A percentile compares a stretch with the other conserved stretches of the same genome.
Conservation (phyloP, 257 asterid species). For the Solanum sejunctum region DNA sequence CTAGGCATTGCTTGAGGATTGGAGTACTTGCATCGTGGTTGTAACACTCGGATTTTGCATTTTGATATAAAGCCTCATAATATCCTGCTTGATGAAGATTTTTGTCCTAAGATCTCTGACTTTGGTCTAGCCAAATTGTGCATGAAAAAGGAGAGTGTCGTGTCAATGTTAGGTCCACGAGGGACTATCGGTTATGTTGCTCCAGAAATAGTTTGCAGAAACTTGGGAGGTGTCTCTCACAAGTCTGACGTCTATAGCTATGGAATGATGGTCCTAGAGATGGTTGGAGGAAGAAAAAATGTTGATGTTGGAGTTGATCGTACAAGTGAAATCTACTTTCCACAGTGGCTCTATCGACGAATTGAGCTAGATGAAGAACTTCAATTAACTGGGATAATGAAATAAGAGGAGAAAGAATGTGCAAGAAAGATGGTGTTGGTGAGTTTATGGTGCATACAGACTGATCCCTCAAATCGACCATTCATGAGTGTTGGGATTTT, state of each 20-base stretch:
- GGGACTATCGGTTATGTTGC: not conserved
- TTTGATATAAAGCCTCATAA: constrained; percentile 26
- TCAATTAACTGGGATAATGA: not conserved
- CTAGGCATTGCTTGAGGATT: constrained; percentile 23
- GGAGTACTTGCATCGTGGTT: constrained; percentile 14
- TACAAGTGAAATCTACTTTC: constrained; percentile 8
- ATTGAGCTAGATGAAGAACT: not conserved
- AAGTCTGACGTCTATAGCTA: constrained; percentile 32
- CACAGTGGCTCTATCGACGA: constrained; percentile 12
- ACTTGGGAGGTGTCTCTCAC: constrained; percentile 8
- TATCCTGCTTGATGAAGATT: not conserved
- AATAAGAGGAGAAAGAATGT: constrained; percentile 1
- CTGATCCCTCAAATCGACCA: constrained; percentile 12
- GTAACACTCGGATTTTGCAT: not conserved
- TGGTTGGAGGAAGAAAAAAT: not conserved
- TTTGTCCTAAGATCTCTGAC: constrained; percentile 14
- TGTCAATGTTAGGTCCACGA: not conserved
- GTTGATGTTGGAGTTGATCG: not conserved
- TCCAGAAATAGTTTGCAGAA: not conserved
- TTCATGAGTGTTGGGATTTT: constrained; percentile 16
- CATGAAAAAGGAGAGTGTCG: not conserved
- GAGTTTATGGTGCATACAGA: constrained; percentile 38
- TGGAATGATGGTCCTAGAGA: not conserved
- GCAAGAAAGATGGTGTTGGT: constrained; percentile 18
- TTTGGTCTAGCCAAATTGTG: not conserved